These are phyloP conservation scores for Hysterangium stoloniferum DNA, from an alignment of 768 basidiomycete species.

Conservation along the genomic window DNA sequence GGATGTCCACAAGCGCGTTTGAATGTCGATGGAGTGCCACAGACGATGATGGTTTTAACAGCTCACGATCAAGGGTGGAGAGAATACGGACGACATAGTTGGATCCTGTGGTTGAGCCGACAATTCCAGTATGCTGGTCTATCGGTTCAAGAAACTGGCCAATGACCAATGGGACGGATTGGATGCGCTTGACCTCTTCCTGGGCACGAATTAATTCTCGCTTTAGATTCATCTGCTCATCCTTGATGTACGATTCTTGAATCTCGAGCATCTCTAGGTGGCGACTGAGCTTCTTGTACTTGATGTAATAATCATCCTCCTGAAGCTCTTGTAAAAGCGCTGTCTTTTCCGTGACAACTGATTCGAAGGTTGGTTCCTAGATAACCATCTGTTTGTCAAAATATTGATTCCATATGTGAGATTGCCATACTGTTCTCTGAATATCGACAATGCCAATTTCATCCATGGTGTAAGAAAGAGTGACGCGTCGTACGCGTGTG, in stretches of 20 bases:
- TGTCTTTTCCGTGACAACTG: conserved; percentile 83
- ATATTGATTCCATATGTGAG: not conserved
- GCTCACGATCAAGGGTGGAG: conserved; percentile 92
- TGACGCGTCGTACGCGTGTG: conserved; percentile 18
- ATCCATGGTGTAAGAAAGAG: conserved; percentile 50
- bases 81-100: conserved; percentile 98
- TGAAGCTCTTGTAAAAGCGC: conserved; percentile 82
- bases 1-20: conserved; percentile 95
- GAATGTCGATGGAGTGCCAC: conserved; percentile 99
- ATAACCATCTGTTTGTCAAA: not conserved
- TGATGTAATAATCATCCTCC: conserved; percentile 89
- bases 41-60: conserved; percentile 94
- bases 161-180: conserved; percentile 97
- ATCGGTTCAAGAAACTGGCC: conserved; percentile 99
- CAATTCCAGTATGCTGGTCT: conserved; percentile 94
- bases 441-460: conserved; percentile 77
- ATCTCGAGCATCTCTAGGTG: conserved; percentile 95
- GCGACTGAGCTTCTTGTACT: conserved; percentile 92
- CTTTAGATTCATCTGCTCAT: conserved; percentile 96
- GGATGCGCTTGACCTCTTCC: conserved; percentile 98
- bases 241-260: conserved; percentile 95
- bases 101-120: conserved; percentile 94
- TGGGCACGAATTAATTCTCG: conserved; percentile 97
- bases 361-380: conserved; percentile 87
- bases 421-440: conserved; percentile 61